Base-by-base conservation (phyloP, 2,329 filamentous ascomycete genomes). In the Diplodia sapinea region DNA sequence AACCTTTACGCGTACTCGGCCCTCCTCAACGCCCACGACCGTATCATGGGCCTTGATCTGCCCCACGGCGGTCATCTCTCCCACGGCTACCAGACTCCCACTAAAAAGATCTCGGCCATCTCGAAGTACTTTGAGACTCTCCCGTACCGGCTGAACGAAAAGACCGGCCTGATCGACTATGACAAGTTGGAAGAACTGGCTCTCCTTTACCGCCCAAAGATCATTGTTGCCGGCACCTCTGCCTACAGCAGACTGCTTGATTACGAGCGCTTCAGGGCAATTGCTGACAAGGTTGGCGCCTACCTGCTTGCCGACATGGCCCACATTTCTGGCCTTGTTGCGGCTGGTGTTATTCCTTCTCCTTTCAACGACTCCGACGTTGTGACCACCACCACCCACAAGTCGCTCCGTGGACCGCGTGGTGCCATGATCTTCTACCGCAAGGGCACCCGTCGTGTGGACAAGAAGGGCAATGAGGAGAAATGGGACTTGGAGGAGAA, bases 351-450 rank as follows among this genome's bases (percentile, higher is more conserved):
- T 73, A 95, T 98, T 78, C 93, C 94, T 70, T 94, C 92, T 59
- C 95, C 95, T 54, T 99, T 99, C 84, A 85, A 88, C 71, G 85
- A 96, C 80, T 94, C 95, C 72, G 95, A 99, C 79, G 91, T 99
- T 68, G 95, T 99, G 74, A 99, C 95, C 71, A 99, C 95, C 71
- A 99, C 95, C 70, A 99, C 95, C 56, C 95, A 99, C 89, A 99
- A 99, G 88, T 97, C 94, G 67, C 91, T 99, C 74, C 93, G 95
- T 82, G 95, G 95, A 69, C 95, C 95, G 69, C 93, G 95, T 80
- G 95, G 95, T 77, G 95, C 95, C 79, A 99, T 99, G 95, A 99
- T 99, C 84, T 99, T 99, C 88, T 99, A 94, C 89, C 92, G 95
- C 82, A 97, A 96, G 86, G 95, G 95, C 71, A 90, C 97, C 70